Base-by-base conservation (phyloP, 208 protist genomes). In the Leishmania martiniquensis region DNA sequence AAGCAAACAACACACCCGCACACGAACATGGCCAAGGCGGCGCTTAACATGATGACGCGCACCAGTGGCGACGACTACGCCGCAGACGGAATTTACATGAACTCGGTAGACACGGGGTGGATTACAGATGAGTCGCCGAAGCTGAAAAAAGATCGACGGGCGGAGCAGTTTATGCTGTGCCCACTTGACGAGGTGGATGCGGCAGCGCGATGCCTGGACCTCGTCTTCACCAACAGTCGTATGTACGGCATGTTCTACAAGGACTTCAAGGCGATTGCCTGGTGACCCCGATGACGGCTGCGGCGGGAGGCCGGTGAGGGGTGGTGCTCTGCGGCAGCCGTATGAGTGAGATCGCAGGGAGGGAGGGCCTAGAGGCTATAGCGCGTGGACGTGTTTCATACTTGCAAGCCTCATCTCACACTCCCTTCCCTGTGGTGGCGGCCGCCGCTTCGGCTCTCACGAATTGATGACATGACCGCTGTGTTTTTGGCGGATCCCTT, bases 11-110 rank as follows among this genome's bases (percentile, higher is more conserved):
- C 93, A 32, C 98, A 99, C 81, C 96, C 97, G 63, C 98, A 99
- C 93, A 99, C 98, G 45, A 99, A 99, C 89, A 99, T 99, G 97
- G 97, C 97, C 59, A 99, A 99, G 91, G 98, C 98, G 29, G 96
- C 98, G 52, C 95, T 99, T 72, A 99, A 99, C 85, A 99, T 99
- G 98, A 98, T 99, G 97, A 99, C 98, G 3, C 94, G 98, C 74
- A 98, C 97, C 6, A 94, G 93, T 66, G 95, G 89, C 13, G 87
- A 88, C 20, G 95, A 97, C 80, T 98, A 98, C 78, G 97, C 97
- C 9, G 75, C 78, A 59, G 89, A 90, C 47, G 85, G 92, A 65
- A 99, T 99, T 88, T 99, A 96, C 87, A 99, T 99, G 98, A 99
- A 98, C 84, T 92, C 94, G 59, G 98, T 99, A 25, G 98, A 99